Base-by-base conservation (phyloP, 1,284 basidiomycete species). In the Fistulinella staudtii region DNA sequence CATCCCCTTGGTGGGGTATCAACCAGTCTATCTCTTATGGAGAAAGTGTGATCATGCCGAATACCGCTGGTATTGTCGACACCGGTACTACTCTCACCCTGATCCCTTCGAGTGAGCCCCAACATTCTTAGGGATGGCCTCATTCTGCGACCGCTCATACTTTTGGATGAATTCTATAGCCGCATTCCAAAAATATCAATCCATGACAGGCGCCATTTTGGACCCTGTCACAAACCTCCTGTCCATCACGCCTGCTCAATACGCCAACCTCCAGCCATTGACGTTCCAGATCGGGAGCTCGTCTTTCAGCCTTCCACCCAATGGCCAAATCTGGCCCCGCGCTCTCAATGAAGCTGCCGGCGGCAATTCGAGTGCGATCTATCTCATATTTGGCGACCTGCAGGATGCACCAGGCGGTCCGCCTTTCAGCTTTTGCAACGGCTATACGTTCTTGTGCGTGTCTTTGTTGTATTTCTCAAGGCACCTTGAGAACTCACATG, bases 321-420 rank as follows among this genome's bases (percentile, higher is more conserved):
- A 79, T 52, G 76, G 72, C 8, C 77, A 79, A 56, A 73, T 76
- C 52, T 79, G 74, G 73, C 77, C 77, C 13, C 71, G 75, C 36
- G 47, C 61, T 24, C 61, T 73, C 41, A 77, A 79, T 59, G 43
- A 52, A 3, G 49, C 44, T 22, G 51, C 77, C 36, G 75, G 75
- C 30, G 73, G 72, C 10, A 53, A 57, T 17, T 49, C 57, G 6
- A 57, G 56, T 49, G 53, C 53, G 41, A 75, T 75, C 52, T 77
- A 76, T 57, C 69, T 76, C 40, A 53, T 79, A 45, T 58, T 71
- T 17, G 55, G 63, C 13, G 69, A 74, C 57, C 53, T 63, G 36
- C 66, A 65, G 4, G 13, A 10, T 2, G 21, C 15, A 22, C 43
- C 37, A 10, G 5, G 46, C 9, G 66, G 11, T 5, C 49, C 50